Percentiles rank a stretch among this genome's conserved stretches.
Evolutionary conservation across 108 stramenopile species (phyloP).

Genomic region (Stephanodiscus triporus): DNA sequence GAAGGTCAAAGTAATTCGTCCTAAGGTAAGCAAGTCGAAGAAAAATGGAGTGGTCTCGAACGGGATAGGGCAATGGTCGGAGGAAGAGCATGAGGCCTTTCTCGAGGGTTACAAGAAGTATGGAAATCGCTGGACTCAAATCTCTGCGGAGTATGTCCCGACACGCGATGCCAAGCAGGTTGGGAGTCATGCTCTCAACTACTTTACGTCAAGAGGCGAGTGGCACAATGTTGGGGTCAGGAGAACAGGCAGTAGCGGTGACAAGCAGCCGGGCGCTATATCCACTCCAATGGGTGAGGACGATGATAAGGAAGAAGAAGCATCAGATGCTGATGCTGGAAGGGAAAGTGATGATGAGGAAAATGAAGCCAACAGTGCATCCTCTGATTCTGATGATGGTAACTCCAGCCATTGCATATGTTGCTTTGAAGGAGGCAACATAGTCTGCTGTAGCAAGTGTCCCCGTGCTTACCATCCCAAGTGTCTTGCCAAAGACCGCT

Average conservation of each 20-base stretch:
- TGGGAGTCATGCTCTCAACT: conserved; percentile 96
- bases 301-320: background rate
- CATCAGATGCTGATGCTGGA: background rate
- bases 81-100: conserved; percentile 90
- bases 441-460: conserved; percentile 41
- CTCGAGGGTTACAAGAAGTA: conserved; percentile 81
- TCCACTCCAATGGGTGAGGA: conserved; percentile 2
- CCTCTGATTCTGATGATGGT: conserved; percentile 28
- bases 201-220: conserved; percentile 79
- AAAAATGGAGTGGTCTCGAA: background rate
- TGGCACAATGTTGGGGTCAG: conserved; percentile 18
- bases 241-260: too few species aligned
- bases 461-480: conserved; percentile 38
- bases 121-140: conserved; percentile 93
- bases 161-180: conserved; percentile 92
- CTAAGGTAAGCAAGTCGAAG: conserved; percentile 1
- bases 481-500: conserved; percentile 34
- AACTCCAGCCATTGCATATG: conserved; percentile 47
- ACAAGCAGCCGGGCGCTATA: background rate
- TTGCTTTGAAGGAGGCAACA: conserved; percentile 33
- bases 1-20: conserved; percentile 7
- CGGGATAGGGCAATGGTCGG: conserved; percentile 86
- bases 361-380: conserved; percentile 6
- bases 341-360: conserved; percentile 14
- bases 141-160: conserved; percentile 71